phyloP scores from a whole-genome alignment of 306 rosid species.

The Gastrolobium villosum region DNA sequence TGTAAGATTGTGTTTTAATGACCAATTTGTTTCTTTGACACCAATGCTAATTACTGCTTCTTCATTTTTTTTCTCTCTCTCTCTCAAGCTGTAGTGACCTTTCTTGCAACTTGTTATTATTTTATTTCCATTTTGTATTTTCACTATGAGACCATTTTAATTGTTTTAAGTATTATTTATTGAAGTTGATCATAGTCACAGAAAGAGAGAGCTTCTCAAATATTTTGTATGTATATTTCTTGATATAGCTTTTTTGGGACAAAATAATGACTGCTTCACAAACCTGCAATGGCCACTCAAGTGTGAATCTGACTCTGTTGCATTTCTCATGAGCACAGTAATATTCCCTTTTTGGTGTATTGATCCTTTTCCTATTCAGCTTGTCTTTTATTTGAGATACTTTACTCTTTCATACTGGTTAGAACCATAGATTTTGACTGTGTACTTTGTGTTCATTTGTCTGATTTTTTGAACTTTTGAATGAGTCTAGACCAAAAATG shows the following conservation, averaged over 20 bases:
- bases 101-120: constrained; percentile 16
- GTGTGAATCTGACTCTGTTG: constrained; percentile 37
- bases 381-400: constrained; percentile 29
- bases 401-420: constrained; percentile 41
- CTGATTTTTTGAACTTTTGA: constrained; percentile 14
- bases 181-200: constrained; percentile 27
- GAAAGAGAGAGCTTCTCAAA: constrained; percentile 27
- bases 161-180: constrained; percentile 29
- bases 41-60: constrained; percentile 10
- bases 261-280: constrained; percentile 25
- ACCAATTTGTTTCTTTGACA: constrained; percentile 28
- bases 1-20: not conserved
- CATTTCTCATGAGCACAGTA: constrained; percentile 38
- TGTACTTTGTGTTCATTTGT: constrained; percentile 37
- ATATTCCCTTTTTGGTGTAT: constrained; percentile 32
- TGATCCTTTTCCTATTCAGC: constrained; percentile 30
- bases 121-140: constrained; percentile 16
- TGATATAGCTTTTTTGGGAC: constrained; percentile 24
- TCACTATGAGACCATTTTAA: constrained; percentile 7
- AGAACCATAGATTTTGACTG: constrained; percentile 45
- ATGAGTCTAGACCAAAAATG: constrained; percentile 41
- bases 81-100: constrained; percentile 26
- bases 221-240: constrained; percentile 10
- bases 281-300: constrained; percentile 46
- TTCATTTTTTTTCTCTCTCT: constrained; percentile 30